Evolutionary conservation across 2,329 filamentous ascomycete species (phyloP).

Genomic region (Ophiostoma perfectum): DNA sequence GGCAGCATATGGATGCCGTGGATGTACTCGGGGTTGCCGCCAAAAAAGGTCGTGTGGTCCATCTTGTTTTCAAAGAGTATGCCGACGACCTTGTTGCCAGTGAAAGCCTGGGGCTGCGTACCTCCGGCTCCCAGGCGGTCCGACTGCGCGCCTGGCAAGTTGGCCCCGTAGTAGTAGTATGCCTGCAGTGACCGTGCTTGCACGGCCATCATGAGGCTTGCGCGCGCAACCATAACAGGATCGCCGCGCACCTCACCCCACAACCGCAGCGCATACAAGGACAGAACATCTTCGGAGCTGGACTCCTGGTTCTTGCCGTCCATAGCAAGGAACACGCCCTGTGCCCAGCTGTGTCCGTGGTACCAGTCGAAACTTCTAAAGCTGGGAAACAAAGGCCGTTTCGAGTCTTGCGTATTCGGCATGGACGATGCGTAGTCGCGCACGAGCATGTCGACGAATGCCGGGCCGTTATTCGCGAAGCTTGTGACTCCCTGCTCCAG

Average conservation of each 20-base stretch:
- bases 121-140: conserved; percentile 9
- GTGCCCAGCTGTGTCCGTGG: conserved; percentile 90
- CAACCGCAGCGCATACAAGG: conserved; percentile 83
- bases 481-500: conserved; percentile 34
- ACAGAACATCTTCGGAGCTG: conserved; percentile 84
- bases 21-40: conserved; percentile 64
- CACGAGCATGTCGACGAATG: conserved; percentile 76
- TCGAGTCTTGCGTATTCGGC: conserved; percentile 47
- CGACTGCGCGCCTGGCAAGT: conserved; percentile 52
- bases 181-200: conserved; percentile 65
- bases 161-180: conserved; percentile 76
- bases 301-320: conserved; percentile 84
- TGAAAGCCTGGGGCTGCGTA: conserved; percentile 49
- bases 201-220: conserved; percentile 78
- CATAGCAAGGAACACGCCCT: conserved; percentile 62
- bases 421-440: conserved; percentile 67
- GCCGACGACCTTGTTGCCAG: conserved; percentile 67
- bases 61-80: conserved; percentile 92
- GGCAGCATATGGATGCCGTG: conserved; percentile 81
- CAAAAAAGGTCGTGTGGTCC: conserved; percentile 89
- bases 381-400: conserved; percentile 64
- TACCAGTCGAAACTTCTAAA: conserved; percentile 89
- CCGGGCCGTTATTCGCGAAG: conserved; percentile 37
- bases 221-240: conserved; percentile 68
- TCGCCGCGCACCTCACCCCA: conserved; percentile 81